A percentile compares a stretch with the other conserved stretches of the same genome.
These are phyloP conservation scores for Megacollybia marginata DNA, from an alignment of 768 basidiomycete species.

Conservation along the genomic window DNA sequence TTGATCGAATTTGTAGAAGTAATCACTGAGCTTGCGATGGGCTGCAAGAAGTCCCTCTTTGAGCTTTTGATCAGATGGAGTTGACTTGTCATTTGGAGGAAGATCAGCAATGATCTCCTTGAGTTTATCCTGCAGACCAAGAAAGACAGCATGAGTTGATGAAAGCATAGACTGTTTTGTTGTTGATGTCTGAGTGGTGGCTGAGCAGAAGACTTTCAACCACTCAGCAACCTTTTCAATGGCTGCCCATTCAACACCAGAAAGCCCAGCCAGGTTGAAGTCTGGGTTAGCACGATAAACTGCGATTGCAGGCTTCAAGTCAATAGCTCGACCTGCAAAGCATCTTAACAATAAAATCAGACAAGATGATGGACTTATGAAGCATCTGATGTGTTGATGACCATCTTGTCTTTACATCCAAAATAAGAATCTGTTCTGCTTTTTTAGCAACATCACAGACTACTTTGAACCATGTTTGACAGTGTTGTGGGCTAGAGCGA, in stretches of 20 bases:
- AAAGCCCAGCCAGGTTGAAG: neutral
- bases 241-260: neutral
- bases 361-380: conserved; percentile 7
- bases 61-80: neutral
- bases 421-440: conserved; percentile 5
- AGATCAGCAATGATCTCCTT: conserved; percentile 1
- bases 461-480: conserved; percentile 11
- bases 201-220: neutral
- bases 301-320: neutral
- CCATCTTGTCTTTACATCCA: conserved; percentile 17
- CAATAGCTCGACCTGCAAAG: neutral
- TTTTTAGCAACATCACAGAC: conserved; percentile 1
- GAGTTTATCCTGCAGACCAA: conserved; percentile 3
- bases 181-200: conserved; percentile 1
- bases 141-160: neutral
- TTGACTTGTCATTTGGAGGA: neutral
- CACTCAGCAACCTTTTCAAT: neutral
- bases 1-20: neutral
- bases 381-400: conserved; percentile 26
- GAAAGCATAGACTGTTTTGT: neutral
- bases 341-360: neutral
- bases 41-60: neutral
- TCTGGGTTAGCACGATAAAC: neutral
- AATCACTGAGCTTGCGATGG: neutral
- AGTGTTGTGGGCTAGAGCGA: conserved; percentile 16